Evolutionary conservation across 805 yeast genomes (phyloP).

Genomic region (Metahyphopichia silvanorum): DNA sequence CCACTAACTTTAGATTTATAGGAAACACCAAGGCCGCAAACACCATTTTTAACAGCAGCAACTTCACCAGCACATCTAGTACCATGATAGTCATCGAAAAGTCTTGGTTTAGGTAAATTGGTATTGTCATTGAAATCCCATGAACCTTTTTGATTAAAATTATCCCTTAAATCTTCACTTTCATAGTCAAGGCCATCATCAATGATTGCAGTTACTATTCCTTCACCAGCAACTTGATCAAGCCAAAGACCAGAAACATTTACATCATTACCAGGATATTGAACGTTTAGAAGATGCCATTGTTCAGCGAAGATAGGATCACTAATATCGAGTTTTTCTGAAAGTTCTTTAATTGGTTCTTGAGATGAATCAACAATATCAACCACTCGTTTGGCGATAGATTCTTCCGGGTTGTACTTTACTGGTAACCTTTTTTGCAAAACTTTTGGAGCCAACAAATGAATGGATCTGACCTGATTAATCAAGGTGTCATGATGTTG

Average conservation of each 20-base stretch:
- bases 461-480: slow-evolving; percentile 45
- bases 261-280: slow-evolving; percentile 76
- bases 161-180: slow-evolving; percentile 65
- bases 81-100: slow-evolving; percentile 87
- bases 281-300: slow-evolving; percentile 87
- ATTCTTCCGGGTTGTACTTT: slow-evolving; percentile 15
- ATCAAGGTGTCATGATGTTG: slow-evolving; percentile 21
- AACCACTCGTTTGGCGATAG: slow-evolving; percentile 5
- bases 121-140: slow-evolving; percentile 88
- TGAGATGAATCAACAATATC: slow-evolving; percentile 50
- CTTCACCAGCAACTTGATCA: slow-evolving; percentile 74
- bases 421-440: slow-evolving; percentile 61
- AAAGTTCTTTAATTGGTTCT: slow-evolving; percentile 43
- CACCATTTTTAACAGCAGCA: slow-evolving; percentile 82
- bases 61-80: slow-evolving; percentile 98
- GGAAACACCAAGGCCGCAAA: slow-evolving; percentile 98
- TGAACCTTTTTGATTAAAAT: slow-evolving; percentile 75
- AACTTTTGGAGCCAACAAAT: slow-evolving; percentile 50
- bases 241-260: slow-evolving; percentile 86
- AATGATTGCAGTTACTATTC: slow-evolving; percentile 81
- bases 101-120: slow-evolving; percentile 73
- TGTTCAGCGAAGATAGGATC: slow-evolving; percentile 85
- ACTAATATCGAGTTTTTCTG: slow-evolving; percentile 53
- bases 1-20: slow-evolving; percentile 85
- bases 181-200: slow-evolving; percentile 94